These are phyloP conservation scores for Rhazya stricta DNA, from an alignment of 257 asterid species.

Conservation along the genomic window DNA sequence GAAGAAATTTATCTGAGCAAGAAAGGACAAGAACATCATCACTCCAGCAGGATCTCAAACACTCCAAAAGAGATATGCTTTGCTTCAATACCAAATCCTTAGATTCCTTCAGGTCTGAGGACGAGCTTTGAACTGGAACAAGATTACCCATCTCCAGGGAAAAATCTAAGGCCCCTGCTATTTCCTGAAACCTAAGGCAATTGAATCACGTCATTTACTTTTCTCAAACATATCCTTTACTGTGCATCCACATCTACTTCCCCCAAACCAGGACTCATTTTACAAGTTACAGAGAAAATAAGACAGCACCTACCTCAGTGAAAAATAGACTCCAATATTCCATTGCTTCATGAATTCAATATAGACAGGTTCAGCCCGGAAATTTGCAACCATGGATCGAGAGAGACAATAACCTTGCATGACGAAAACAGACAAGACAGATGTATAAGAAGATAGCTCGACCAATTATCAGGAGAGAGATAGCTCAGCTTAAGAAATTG, in stretches of 20 bases:
- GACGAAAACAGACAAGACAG: slow-evolving; percentile 5
- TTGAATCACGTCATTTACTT: slow-evolving; percentile 23
- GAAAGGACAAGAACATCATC: slow-evolving; percentile 85
- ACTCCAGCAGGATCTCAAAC: slow-evolving; percentile 90
- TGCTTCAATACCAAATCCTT: slow-evolving; percentile 59
- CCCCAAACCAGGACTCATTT: neutral
- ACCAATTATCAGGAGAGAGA: neutral
- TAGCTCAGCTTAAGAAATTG: slow-evolving; percentile 4
- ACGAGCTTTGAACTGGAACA: slow-evolving; percentile 37
- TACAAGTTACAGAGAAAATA: neutral
- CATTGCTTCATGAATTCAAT: slow-evolving; percentile 88
- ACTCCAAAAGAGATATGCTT: slow-evolving; percentile 71
- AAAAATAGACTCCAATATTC: slow-evolving; percentile 90
- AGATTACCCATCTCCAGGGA: slow-evolving; percentile 60
- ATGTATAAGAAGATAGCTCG: neutral
- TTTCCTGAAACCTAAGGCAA: slow-evolving; percentile 89
- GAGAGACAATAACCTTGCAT: slow-evolving; percentile 68
- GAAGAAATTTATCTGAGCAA: slow-evolving; percentile 90
- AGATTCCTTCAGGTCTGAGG: slow-evolving; percentile 41
- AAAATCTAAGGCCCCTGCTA: slow-evolving; percentile 94
- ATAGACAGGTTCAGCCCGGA: slow-evolving; percentile 75
- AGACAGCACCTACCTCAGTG: slow-evolving; percentile 49
- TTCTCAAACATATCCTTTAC: neutral
- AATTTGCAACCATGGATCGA: slow-evolving; percentile 58
- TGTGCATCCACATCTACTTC: neutral